Base-by-base conservation (phyloP, 1,284 basidiomycete genomes). In the Lignosus rhinocerotis region DNA sequence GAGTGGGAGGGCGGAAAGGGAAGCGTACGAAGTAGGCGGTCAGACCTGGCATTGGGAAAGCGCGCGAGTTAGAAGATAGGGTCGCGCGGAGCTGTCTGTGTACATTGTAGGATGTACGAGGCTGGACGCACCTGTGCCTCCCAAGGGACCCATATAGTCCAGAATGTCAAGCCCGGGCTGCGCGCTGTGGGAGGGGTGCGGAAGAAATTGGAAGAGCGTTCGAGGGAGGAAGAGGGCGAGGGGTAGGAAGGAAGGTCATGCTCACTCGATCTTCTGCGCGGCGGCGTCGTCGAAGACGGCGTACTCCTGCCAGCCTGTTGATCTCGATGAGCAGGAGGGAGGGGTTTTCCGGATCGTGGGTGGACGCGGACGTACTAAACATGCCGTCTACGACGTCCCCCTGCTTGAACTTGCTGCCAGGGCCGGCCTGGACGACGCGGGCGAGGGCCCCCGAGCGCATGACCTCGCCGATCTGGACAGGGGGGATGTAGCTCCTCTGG, bases 1-100 rank as follows among this genome's bases (percentile, higher is more conserved):
- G 34, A 14, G 34, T 41, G 39, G 6, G 6, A n/a, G n/a, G n/a
- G n/a, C n/a, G n/a, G n/a, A 42, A 25, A 10, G 25, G 53, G 14
- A 4, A n/a, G 69, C 78, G 52, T 67, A 92, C 91, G 65, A 94
- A 91, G 73, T 93, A 94, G 6, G 92, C 91, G 6, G 92, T 94
- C 72, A 93, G 68, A 10, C 91, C 88, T 89, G 61, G 34, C 10
- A n/a, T 48, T 39, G 7, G 51, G 17, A n/a, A n/a, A 32, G 51
- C 12, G 52, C 25, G 25, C 25, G 34, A 21, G 42, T 31, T 5
- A 25, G 34, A 17, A 42, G 12, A 16, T 31, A 11, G 19, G 9
- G 7, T 30, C 21, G 41, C 16, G 17, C 12, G 32, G 21, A 36
- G 14, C 11, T 25, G 25, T 25, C 25, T 25, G 8, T 9, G 17